Evolutionary conservation across 2,329 filamentous ascomycete species (phyloP).

Genomic region (Fusarium mexicanum): DNA sequence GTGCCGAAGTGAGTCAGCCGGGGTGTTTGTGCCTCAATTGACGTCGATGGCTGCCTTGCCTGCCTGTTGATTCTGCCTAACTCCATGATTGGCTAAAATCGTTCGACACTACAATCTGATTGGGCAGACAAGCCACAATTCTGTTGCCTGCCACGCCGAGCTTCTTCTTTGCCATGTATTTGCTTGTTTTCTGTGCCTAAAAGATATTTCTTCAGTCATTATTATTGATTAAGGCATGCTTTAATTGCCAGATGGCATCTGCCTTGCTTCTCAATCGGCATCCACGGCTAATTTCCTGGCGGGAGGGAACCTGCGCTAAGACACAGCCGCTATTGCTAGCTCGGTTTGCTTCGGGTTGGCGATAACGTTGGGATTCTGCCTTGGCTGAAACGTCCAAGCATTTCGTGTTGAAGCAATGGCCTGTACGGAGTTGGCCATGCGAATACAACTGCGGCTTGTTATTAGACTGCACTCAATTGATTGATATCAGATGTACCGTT

Average conservation of each 20-base stretch:
- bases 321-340: not conserved
- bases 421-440: accelerated
- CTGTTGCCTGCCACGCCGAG: slow-evolving; percentile 23
- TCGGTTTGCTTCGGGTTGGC: not conserved
- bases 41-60: slow-evolving; percentile 7
- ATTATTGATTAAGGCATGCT: accelerated
- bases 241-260: not conserved
- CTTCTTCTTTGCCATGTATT: not conserved
- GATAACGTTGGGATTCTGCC: not conserved
- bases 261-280: not conserved
- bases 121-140: not conserved
- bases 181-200: too few species aligned
- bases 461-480: not conserved
- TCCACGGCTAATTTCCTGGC: too few species aligned
- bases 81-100: not conserved
- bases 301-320: not conserved
- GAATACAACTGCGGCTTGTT: not conserved
- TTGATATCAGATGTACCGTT: too few species aligned
- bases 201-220: too few species aligned
- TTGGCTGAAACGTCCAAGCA: not conserved
- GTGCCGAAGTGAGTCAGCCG: not conserved
- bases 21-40: not conserved
- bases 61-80: slow-evolving; percentile 9
- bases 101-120: not conserved
- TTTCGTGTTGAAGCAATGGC: not conserved